Conservation (phyloP, 108 stramenopile genomes). For the Cyclotella choctawhatcheeana region DNA sequence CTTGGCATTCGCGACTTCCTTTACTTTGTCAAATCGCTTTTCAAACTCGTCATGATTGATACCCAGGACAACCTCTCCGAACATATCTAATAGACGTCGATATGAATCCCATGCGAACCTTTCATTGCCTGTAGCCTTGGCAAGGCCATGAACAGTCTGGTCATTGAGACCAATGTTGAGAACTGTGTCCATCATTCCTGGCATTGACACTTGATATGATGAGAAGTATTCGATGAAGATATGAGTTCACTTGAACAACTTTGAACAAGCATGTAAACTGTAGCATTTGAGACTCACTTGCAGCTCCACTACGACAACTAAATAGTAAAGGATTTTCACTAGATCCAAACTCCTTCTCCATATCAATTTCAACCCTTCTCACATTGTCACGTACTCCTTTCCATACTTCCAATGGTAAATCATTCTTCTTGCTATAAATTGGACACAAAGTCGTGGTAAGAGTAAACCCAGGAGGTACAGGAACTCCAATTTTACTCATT, state of each 20-base stretch:
- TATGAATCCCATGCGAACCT: conserved; percentile 86
- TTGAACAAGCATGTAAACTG: neutral
- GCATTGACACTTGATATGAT: conserved; percentile 62
- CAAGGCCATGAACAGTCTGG: conserved; percentile 70
- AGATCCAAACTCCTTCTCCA: conserved; percentile 67
- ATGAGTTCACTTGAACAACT: neutral
- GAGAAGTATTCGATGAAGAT: neutral
- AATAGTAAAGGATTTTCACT: conserved; percentile 67
- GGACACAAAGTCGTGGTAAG: conserved; percentile 45
- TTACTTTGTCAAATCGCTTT: conserved; percentile 60
- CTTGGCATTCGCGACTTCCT: conserved; percentile 50
- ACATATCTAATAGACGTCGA: conserved; percentile 89
- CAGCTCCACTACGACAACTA: conserved; percentile 68
- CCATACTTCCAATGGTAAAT: conserved; percentile 47
- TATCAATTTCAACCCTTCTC: conserved; percentile 65
- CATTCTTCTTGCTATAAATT: conserved; percentile 40
- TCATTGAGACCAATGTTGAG: conserved; percentile 89
- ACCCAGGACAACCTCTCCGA: conserved; percentile 80
- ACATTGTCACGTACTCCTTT: conserved; percentile 46
- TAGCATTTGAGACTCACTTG: conserved; percentile 50
- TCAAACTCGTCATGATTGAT: conserved; percentile 84
- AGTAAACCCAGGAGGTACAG: conserved; percentile 53
- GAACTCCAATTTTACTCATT: conserved; percentile 55
- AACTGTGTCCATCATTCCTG: conserved; percentile 84
- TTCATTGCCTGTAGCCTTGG: conserved; percentile 71